Evolutionary conservation across 805 yeast genomes (phyloP).

Genomic region (Kuraishia capsulata): DNA sequence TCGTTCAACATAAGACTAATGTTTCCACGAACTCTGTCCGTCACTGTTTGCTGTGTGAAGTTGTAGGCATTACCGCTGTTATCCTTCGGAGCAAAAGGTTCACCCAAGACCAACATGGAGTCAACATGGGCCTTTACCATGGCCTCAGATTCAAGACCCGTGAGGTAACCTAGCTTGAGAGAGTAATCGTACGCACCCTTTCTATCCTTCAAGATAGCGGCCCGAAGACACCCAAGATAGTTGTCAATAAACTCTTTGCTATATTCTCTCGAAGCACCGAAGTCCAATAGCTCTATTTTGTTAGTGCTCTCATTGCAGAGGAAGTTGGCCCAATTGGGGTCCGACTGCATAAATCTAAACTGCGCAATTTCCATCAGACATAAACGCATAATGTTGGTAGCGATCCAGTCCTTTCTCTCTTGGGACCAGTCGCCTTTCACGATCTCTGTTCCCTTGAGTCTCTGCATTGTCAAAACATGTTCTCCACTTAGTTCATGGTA

Average conservation of each 20-base stretch:
- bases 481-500: slow-evolving; percentile 69
- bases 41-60: slow-evolving; percentile 80
- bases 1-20: slow-evolving; percentile 86
- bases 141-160: slow-evolving; percentile 79
- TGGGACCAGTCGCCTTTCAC: slow-evolving; percentile 71
- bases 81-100: slow-evolving; percentile 65
- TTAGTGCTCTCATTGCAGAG: slow-evolving; percentile 64
- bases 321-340: slow-evolving; percentile 99
- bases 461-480: slow-evolving; percentile 84
- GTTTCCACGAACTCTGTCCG: slow-evolving; percentile 84
- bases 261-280: slow-evolving; percentile 89
- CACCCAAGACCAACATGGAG: slow-evolving; percentile 84
- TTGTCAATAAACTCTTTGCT: slow-evolving; percentile 55
- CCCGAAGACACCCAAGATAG: slow-evolving; percentile 65
- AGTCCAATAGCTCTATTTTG: slow-evolving; percentile 81
- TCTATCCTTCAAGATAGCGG: slow-evolving; percentile 65
- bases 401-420: slow-evolving; percentile 69
- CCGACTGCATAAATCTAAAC: slow-evolving; percentile 93
- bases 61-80: slow-evolving; percentile 48
- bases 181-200: slow-evolving; percentile 57
- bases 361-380: slow-evolving; percentile 79
- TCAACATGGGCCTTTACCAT: slow-evolving; percentile 93
- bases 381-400: slow-evolving; percentile 76
- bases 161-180: slow-evolving; percentile 71
- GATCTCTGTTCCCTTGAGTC: slow-evolving; percentile 75